Evolutionary conservation across 208 protist genomes (phyloP).

Genomic region (Crithidia mellificae): DNA sequence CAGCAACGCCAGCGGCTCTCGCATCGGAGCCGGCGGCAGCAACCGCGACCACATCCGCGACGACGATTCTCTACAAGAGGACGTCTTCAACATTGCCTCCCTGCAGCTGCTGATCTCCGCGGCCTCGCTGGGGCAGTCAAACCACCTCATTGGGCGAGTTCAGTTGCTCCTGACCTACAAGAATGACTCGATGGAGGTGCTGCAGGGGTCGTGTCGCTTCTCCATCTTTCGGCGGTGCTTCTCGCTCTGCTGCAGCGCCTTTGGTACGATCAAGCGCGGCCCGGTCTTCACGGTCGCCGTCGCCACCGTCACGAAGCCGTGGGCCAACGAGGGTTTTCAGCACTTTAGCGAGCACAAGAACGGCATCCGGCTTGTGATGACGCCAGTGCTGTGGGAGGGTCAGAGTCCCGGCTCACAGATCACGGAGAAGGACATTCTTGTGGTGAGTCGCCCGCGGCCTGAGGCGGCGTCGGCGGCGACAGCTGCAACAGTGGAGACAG

Average conservation of each 20-base stretch:
- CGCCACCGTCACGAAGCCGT: slow-evolving; percentile 48
- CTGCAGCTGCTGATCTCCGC: slow-evolving; percentile 53
- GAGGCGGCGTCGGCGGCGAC: not conserved
- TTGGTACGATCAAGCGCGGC: slow-evolving; percentile 43
- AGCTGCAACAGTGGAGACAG: not conserved
- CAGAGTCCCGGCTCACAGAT: slow-evolving; percentile 50
- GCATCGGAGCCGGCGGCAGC: not conserved
- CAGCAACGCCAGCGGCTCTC: slow-evolving; percentile 17
- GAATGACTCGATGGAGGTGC: slow-evolving; percentile 58
- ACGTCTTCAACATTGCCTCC: slow-evolving; percentile 40
- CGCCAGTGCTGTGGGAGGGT: slow-evolving; percentile 59
- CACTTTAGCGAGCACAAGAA: slow-evolving; percentile 60
- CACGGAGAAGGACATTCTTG: slow-evolving; percentile 61
- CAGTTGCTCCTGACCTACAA: slow-evolving; percentile 69
- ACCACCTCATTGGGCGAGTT: slow-evolving; percentile 62
- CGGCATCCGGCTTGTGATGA: slow-evolving; percentile 65
- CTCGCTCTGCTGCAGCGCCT: slow-evolving; percentile 58
- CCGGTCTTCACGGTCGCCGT: slow-evolving; percentile 69
- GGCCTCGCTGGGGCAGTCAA: slow-evolving; percentile 63
- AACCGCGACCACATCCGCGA: slow-evolving; percentile 8
- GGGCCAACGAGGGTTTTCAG: slow-evolving; percentile 48
- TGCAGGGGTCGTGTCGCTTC: slow-evolving; percentile 73
- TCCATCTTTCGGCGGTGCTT: slow-evolving; percentile 57
- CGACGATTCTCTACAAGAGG: slow-evolving; percentile 23
- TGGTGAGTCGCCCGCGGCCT: slow-evolving; percentile 46